Base-by-base conservation (phyloP, 495 filamentous ascomycete species). In the Hypoxylon cercidicola region DNA sequence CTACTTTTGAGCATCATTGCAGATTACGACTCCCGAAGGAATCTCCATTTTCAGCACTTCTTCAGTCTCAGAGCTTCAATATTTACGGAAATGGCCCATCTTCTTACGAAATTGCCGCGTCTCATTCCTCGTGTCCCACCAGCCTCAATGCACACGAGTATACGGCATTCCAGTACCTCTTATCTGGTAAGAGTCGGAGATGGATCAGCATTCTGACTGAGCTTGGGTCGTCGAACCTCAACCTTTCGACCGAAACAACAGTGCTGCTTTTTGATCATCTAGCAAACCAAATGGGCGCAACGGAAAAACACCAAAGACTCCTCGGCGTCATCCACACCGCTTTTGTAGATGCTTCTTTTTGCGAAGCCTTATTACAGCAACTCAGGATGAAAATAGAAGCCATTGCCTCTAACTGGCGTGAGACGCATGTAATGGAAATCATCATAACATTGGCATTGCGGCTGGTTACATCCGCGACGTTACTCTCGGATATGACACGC, bases 31-130 rank as follows among this genome's bases (percentile, higher is more conserved):
- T 82, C 7, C 76, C 76, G 0, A 50, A 41, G 30, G 18, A 12
- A 12, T 67, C 74, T 0, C 72, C 77, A 0, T 74, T 80, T 18
- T 71, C 64, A 10, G 10, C 40, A 0, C 71, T 80, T 3, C 59
- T 75, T 4, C 30, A 60, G 19, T 59, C 51, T 13, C 55, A 4
- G 25, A 60, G 56, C 16, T 66, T 63, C 12, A 44, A 56, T n/a
- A 49, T 40, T 10, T 69, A 71, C 6, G 54, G 54, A 0, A 61
- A 76, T 30, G 79, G 79, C 9, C 83, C 77, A 19, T 81, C 81
- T 11, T 86, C 80, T 32, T 82, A 87, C 73, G 75, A 85, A 50
- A 71, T 84, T 5, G 74, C 88, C 15, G 85, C 84, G 4, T 81
- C 72, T 32, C 78, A 84, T 55, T 77, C 75, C 0, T 72, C 71